Percentiles rank a stretch among this genome's conserved stretches.
These are phyloP conservation scores for Quercus lobata DNA, from an alignment of 331 rosid genomes.

Conservation along the genomic window DNA sequence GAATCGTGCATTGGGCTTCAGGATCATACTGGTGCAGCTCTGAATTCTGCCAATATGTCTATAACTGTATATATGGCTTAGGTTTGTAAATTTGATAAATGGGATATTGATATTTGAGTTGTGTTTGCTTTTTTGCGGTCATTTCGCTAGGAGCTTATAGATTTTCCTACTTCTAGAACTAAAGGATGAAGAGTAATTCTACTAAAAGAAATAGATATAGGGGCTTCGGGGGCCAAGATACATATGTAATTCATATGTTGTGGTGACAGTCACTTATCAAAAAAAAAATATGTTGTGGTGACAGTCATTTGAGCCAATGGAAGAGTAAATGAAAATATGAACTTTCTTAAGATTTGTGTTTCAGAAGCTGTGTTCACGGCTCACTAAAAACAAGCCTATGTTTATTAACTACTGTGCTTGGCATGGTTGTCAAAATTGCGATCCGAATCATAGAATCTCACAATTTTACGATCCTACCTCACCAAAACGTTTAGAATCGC, in stretches of 20 bases:
- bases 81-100: slow-evolving; percentile 52
- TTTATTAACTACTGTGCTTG: not conserved
- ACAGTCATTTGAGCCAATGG: slow-evolving; percentile 3
- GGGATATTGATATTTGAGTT: slow-evolving; percentile 29
- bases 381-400: not conserved
- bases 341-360: not conserved
- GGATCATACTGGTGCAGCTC: slow-evolving; percentile 21
- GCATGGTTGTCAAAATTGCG: not conserved
- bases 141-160: slow-evolving; percentile 25
- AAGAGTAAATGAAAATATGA: not conserved
- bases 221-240: not conserved
- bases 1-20: slow-evolving; percentile 14
- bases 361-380: not conserved
- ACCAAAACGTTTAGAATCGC: too few species aligned
- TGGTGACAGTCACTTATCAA: slow-evolving; percentile 2
- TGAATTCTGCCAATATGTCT: slow-evolving; percentile 26
- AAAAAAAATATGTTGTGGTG: not conserved
- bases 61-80: slow-evolving; percentile 57
- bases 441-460: too few species aligned
- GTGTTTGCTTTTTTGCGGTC: slow-evolving; percentile 22
- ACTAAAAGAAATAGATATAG: slow-evolving; percentile 4
- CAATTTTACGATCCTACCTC: too few species aligned
- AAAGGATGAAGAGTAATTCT: slow-evolving; percentile 22
- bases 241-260: not conserved
- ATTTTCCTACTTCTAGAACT: slow-evolving; percentile 17